These are phyloP conservation scores for Wallacemonas rigidus DNA, from an alignment of 208 protist species.

Conservation along the genomic window DNA sequence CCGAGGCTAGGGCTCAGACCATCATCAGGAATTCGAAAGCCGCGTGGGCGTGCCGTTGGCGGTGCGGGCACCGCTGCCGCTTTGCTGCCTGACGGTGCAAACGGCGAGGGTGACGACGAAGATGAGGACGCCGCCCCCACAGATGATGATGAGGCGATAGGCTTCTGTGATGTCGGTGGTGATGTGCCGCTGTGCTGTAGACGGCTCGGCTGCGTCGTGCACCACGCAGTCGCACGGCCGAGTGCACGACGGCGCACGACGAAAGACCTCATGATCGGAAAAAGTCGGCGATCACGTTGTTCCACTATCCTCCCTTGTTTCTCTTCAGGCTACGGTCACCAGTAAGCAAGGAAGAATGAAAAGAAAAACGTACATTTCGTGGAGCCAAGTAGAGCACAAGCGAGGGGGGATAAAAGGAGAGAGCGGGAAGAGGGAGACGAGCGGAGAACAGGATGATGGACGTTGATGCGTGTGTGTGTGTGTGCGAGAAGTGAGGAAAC, in stretches of 20 bases:
- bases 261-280: background rate
- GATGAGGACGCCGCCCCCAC: background rate
- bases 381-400: no score
- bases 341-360: no score
- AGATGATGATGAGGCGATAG: no score
- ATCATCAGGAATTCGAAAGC: constrained; percentile 43
- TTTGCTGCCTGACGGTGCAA: constrained; percentile 10
- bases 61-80: background rate
- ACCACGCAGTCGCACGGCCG: background rate
- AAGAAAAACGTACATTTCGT: no score
- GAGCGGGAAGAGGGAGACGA: no score
- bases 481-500: no score
- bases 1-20: constrained; percentile 63
- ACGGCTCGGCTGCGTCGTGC: background rate
- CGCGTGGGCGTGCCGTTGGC: constrained; percentile 21
- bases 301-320: no score
- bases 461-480: no score
- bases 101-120: background rate
- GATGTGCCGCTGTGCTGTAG: background rate
- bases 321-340: no score
- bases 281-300: no score
- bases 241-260: constrained; percentile 1
- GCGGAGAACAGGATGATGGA: no score
- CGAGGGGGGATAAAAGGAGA: no score
- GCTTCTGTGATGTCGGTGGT: background rate